Evolutionary conservation across 2,329 filamentous ascomycete genomes (phyloP), one percentile per base, ranked within the genome.

Genomic region (Sclerotinia sclerotiorum): DNA sequence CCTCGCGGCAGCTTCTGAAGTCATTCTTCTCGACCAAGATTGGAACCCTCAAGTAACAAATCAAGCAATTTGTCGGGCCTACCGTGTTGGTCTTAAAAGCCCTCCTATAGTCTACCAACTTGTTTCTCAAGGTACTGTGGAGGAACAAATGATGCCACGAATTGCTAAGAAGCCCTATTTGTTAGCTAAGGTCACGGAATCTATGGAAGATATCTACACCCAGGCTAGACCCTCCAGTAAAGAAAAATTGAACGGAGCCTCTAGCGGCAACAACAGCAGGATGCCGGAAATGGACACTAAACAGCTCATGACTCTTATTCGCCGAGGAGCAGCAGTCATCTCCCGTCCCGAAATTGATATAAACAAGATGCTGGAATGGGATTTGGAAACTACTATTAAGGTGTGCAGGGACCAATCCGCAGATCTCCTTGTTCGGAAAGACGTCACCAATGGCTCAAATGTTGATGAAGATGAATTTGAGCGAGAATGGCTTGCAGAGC

Each of bases 1-100:
- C 76, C 84, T 99, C 68, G 94, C 94, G 0, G 96, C 93, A 11
- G 95, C 95, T 2, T 95, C 98, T 75, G 98, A 95, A 0, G 94
- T 99, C 69, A 97, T 99, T 73, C 97, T 99, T 71, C 87, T 98
- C 64, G 95, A 99, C 74, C 94, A 95, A 0, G 95, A 99, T 76
- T 98, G 97, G 82, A 99, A 99, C 71, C 95, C 95, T 0, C 94
- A 99, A 76, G 94, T 98, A 77, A 95, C 98, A 73, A 90, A 98
- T 48, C 95, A 99, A 78, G 95, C 95, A 0, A 84, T 98, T 54
- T 96, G 93, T 46, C 88, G 95, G 72, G 95, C 94, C 15, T 95
- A 99, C 78, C 90, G 95, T 39, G 98, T 99, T 71, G 95, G 95
- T 0, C 95, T 99, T 79, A 92, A 93, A 79, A 93, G 95, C 73